Evolutionary conservation across 2,329 filamentous ascomycete genomes (phyloP), one percentile per base, ranked within the genome.

Genomic region (Amesomyces nigricolor): DNA sequence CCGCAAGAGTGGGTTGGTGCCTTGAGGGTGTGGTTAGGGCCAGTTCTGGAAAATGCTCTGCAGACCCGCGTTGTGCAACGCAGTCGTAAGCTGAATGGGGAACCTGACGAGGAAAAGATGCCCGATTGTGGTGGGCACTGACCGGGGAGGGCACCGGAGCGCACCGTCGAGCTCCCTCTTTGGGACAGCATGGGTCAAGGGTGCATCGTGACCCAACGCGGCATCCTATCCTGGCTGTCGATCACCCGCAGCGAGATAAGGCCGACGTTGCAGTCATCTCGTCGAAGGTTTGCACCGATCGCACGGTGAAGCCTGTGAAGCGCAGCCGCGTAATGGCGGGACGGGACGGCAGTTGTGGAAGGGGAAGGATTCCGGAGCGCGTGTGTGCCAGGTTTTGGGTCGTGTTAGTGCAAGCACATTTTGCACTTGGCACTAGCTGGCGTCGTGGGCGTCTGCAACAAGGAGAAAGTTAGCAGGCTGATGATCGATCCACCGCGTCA

Each of bases 41-140:
- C 32, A n/a, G 46, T 44, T 54, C 39, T 9, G 43, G 51, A 51
- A 50, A 57, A 53, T 57, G 55, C 47, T 53, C 51, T 46, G 55
- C 55, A 19, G 32, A 13, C 17, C 29, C 16, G 40, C n/a, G 30
- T 37, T 50, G 51, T 50, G 43, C 22, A 26, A 42, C 35, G 2
- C 51, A 57, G 16, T 22, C 11, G 29, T 2, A 32, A 54, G 55
- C 55, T 57, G 55, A 54, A 57, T 50, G 37, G 51, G 51, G 29
- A 40, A 44, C 47, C 38, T 47, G 44, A 43, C 29, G 47, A 32
- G 52, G 51, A 47, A 54, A 49, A 19, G 47, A 53, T 47, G 26
- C 32, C 52, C 55, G 47, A 42, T 42, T 53, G 26, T n/a, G 51
- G 55, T 40, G 39, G 46, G 30, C 47, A 14, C n/a, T 39, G n/a